Conservation (phyloP, 352 stramenopile genomes). For the Blastocystis sp. region DNA sequence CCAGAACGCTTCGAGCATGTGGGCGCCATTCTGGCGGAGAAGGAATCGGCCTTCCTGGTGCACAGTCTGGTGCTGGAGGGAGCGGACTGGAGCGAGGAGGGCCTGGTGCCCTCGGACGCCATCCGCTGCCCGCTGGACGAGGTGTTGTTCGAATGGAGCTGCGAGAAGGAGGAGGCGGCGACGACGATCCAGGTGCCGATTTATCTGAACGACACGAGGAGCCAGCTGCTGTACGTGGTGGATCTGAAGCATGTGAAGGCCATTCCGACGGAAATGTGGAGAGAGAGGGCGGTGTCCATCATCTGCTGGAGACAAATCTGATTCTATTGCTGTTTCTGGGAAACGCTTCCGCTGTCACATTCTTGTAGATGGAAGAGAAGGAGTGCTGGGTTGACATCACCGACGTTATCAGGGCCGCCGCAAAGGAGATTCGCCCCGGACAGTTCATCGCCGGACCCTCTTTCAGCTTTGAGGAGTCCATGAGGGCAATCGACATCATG, state of each 20-base stretch:
- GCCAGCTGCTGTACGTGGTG: constrained; percentile 47
- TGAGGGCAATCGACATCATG: constrained; percentile 61
- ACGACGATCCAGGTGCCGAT: constrained; percentile 31
- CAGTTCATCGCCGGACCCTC: constrained; percentile 12
- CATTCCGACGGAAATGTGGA: constrained; percentile 63
- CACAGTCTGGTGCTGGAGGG: constrained; percentile 64
- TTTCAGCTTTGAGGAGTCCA: constrained; percentile 39
- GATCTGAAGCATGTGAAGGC: constrained; percentile 27
- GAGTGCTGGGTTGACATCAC: constrained; percentile 37
- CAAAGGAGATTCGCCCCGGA: constrained; percentile 2
- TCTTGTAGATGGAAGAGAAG: not conserved
- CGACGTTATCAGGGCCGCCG: constrained; percentile 1
- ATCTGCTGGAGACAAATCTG: constrained; percentile 59
- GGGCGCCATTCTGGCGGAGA: constrained; percentile 9
- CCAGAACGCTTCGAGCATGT: constrained; percentile 5
- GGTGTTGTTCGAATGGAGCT: constrained; percentile 59
- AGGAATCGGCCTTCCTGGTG: constrained; percentile 8
- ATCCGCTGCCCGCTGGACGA: constrained; percentile 51
- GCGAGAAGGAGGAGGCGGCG: not conserved
- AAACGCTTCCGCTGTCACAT: not conserved
- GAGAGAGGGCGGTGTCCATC: constrained; percentile 31
- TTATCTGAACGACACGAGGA: constrained; percentile 62
- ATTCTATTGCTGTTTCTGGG: not conserved
- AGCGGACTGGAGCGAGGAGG: constrained; percentile 18
- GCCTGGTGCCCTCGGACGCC: constrained; percentile 43